Evolutionary conservation across 75 land plant species (phyloP).

Genomic region (Picea sitchensis): DNA sequence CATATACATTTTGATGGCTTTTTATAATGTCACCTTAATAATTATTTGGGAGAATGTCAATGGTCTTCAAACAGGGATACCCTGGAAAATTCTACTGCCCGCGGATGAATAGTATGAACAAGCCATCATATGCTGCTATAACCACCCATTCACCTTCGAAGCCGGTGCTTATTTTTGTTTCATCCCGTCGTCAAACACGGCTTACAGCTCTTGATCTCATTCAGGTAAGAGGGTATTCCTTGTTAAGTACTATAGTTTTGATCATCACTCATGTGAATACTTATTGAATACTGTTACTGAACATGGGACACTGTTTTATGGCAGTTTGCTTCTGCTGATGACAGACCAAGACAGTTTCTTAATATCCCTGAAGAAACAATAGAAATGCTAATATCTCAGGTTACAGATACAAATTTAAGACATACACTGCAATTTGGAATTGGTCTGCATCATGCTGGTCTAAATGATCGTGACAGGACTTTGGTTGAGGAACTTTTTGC

Average conservation of each 20-base stretch:
- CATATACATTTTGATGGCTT: not conserved
- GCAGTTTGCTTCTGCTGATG: conserved; percentile 96
- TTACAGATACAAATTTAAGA: conserved; percentile 76
- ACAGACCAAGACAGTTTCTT: conserved; percentile 78
- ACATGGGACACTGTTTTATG: conserved; percentile 6
- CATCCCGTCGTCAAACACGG: conserved; percentile 96
- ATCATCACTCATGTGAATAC: not conserved
- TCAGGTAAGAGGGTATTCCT: conserved; percentile 55
- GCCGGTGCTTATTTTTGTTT: conserved; percentile 97
- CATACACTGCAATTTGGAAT: conserved; percentile 98
- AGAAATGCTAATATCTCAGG: conserved; percentile 78
- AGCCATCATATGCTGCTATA: conserved; percentile 98
- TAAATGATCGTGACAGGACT: conserved; percentile 89
- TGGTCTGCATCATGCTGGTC: conserved; percentile 97
- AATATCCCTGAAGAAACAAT: conserved; percentile 72
- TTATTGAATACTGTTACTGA: conserved; percentile 1
- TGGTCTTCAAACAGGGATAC: conserved; percentile 62
- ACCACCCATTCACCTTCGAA: conserved; percentile 94
- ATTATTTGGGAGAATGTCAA: too few species aligned
- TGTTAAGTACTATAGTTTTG: not conserved
- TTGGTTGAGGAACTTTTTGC: conserved; percentile 94
- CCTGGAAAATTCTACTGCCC: conserved; percentile 99
- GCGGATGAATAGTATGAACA: conserved; percentile 99
- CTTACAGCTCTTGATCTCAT: conserved; percentile 95
- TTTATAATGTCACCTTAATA: too few species aligned